These are phyloP conservation scores for Aspergillus fumigatiaffinis DNA, from an alignment of 2,329 filamentous ascomycete species.

Conservation along the genomic window DNA sequence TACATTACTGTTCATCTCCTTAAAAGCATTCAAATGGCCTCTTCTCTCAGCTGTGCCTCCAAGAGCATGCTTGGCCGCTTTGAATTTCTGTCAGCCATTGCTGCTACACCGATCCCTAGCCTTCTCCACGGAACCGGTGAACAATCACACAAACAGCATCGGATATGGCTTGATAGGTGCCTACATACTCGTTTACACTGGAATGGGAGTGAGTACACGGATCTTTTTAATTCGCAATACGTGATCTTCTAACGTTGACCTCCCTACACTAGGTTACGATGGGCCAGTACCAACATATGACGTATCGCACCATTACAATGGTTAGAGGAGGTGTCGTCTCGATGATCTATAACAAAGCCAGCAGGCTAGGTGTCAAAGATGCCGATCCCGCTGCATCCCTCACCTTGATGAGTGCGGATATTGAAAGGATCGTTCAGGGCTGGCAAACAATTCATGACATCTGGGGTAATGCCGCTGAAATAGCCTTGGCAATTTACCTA, in stretches of 20 bases:
- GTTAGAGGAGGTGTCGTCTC: conserved; percentile 43
- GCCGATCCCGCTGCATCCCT: conserved; percentile 37
- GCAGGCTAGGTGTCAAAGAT: conserved; percentile 28
- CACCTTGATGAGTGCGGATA: conserved; percentile 46
- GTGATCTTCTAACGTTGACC: not conserved
- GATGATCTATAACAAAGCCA: conserved; percentile 48
- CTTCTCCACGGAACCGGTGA: conserved; percentile 28
- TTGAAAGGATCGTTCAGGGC: conserved; percentile 42
- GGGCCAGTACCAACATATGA: conserved; percentile 40
- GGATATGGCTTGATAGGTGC: conserved; percentile 45
- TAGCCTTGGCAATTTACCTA: conserved; percentile 45
- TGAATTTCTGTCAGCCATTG: conserved; percentile 37
- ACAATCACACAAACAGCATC: conserved; percentile 25
- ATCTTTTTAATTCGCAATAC: not conserved
- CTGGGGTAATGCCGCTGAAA: conserved; percentile 44
- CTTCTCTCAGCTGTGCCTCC: conserved; percentile 31
- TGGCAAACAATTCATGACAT: conserved; percentile 43
- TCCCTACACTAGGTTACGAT: conserved; percentile 29
- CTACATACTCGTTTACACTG: conserved; percentile 41
- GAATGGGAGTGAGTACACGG: conserved; percentile 35
- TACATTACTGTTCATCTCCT: conserved; percentile 25
- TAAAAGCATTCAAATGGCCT: conserved; percentile 32
- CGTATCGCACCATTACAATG: conserved; percentile 43
- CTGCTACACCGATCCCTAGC: conserved; percentile 35
- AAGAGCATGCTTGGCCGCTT: conserved; percentile 31